Base-by-base conservation (phyloP, 306 rosid genomes). In the Arachis hypogaea region DNA sequence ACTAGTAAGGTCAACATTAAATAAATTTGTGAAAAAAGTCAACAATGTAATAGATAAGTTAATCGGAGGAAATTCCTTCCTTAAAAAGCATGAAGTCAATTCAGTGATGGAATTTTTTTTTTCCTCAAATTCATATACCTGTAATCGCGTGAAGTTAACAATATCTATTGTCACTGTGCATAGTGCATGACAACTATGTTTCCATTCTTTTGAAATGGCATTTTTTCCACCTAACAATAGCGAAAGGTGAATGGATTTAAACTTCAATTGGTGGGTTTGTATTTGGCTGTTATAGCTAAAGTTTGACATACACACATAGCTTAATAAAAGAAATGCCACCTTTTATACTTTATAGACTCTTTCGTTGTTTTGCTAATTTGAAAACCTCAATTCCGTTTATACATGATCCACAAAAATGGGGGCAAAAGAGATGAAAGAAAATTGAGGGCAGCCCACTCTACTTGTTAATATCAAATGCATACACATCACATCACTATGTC, bases 141-240 rank as follows among this genome's bases (percentile, higher is more conserved):
- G 45, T 65, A 28, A 75, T 30, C 2, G 40, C 71, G n/a, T 55
- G 2, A 64, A 63, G 82, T 78, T 79, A 78, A 78, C 58, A 73
- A 58, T 49, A 16, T 33, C 46, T 52, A 44, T 64, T 66, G 28
- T 29, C 22, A 46, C 30, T 62, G n/a, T 62, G n/a, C 64, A 46
- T 14, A 33, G 65, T 61, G 74, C 69, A 56, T 74, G 58, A 63
- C 73, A 74, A 55, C 73, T 70, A 2, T 36, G 61, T 22, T 4
- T 22, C 45, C 66, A 50, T 43, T 51, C 56, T 50, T 50, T 29
- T 10, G 45, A 73, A 46, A 71, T 5, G 8, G 57, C 46, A 5
- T 5, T 56, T 63, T 16, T 59, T 78, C 9, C 58, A 52, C 58
- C 58, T 52, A 52, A 52, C 7, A 11, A 11, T 7, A 49, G 12